These are phyloP conservation scores for Quercus aquifolioides DNA, from an alignment of 306 rosid genomes.

Conservation along the genomic window DNA sequence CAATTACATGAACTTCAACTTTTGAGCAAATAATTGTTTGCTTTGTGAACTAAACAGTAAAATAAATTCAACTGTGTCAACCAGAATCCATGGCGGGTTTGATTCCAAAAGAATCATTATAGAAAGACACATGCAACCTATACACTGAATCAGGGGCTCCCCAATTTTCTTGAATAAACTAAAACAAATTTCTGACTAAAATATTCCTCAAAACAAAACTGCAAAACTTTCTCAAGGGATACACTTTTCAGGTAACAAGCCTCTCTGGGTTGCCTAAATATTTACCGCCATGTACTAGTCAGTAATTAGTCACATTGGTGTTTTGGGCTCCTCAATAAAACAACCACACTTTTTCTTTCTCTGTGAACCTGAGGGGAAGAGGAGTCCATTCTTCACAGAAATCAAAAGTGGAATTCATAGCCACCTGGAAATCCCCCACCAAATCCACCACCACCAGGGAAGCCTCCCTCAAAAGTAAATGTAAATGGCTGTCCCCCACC, in stretches of 20 bases:
- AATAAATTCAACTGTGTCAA: slow-evolving; percentile 18
- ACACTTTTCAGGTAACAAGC: slow-evolving; percentile 31
- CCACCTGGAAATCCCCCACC: slow-evolving; percentile 66
- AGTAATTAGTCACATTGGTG: slow-evolving; percentile 44
- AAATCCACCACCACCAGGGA: slow-evolving; percentile 51
- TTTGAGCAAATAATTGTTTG: not conserved
- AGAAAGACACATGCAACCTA: slow-evolving; percentile 21
- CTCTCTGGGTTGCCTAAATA: slow-evolving; percentile 33
- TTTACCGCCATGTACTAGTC: slow-evolving; percentile 34
- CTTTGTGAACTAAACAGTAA: not conserved
- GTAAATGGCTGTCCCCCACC: slow-evolving; percentile 84
- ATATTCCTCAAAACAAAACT: slow-evolving; percentile 24
- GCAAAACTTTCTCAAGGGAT: slow-evolving; percentile 26
- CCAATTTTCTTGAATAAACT: slow-evolving; percentile 25
- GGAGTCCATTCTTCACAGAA: slow-evolving; percentile 2
- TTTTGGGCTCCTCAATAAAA: slow-evolving; percentile 27
- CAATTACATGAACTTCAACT: not conserved
- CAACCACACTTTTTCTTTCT: slow-evolving; percentile 2
- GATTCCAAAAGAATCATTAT: slow-evolving; percentile 13
- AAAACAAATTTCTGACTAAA: slow-evolving; percentile 20
- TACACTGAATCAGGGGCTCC: slow-evolving; percentile 21
- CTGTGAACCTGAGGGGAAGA: not conserved
- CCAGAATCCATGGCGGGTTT: slow-evolving; percentile 10
- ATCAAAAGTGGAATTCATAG: slow-evolving; percentile 72
- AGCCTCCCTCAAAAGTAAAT: slow-evolving; percentile 66